Conservation (phyloP, 1,284 basidiomycete genomes). For the Apiotrichum domesticum region DNA sequence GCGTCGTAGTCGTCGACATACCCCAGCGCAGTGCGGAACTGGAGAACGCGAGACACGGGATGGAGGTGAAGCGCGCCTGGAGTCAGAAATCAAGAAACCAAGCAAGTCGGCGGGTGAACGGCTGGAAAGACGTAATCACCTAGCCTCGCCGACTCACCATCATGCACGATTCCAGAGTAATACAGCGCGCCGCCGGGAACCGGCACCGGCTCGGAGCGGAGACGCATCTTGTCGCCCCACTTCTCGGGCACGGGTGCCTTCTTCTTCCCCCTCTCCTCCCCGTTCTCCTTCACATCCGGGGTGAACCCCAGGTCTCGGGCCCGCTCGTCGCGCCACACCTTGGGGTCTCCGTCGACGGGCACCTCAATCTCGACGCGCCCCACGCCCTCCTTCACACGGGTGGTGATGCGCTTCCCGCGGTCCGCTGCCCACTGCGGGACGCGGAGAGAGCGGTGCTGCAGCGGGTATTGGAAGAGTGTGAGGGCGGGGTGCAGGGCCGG, state of each 20-base stretch:
- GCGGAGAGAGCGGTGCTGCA: slow-evolving; percentile 32
- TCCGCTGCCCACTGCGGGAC: slow-evolving; percentile 37
- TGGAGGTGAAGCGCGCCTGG: slow-evolving; percentile 45
- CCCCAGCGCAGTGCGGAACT: slow-evolving; percentile 41
- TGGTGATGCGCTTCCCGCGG: slow-evolving; percentile 39
- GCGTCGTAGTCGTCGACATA: slow-evolving; percentile 39
- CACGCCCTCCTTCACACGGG: slow-evolving; percentile 40
- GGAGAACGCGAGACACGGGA: slow-evolving; percentile 33
- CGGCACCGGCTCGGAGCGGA: slow-evolving; percentile 38
- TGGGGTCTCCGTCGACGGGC: slow-evolving; percentile 37
- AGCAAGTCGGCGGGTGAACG: too few species aligned
- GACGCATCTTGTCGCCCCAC: slow-evolving; percentile 45
- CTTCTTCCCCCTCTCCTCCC: slow-evolving; percentile 16
- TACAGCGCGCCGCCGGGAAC: slow-evolving; percentile 30
- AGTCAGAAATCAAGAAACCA: not conserved
- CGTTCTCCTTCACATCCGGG: slow-evolving; percentile 23
- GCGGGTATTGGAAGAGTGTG: slow-evolving; percentile 44
- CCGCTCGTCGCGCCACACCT: slow-evolving; percentile 44
- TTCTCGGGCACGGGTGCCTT: slow-evolving; percentile 18
- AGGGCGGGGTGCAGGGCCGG: slow-evolving; percentile 28
- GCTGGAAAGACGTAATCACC: not conserved
- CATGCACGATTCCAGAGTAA: slow-evolving; percentile 38
- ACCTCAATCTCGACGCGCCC: slow-evolving; percentile 44
- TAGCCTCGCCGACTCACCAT: slow-evolving; percentile 24
- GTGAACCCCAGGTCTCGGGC: slow-evolving; percentile 39